Percentiles rank a stretch among this genome's conserved stretches.
These are phyloP conservation scores for Salinomyces thailandicus DNA, from an alignment of 2,329 filamentous ascomycete species.

Conservation along the genomic window DNA sequence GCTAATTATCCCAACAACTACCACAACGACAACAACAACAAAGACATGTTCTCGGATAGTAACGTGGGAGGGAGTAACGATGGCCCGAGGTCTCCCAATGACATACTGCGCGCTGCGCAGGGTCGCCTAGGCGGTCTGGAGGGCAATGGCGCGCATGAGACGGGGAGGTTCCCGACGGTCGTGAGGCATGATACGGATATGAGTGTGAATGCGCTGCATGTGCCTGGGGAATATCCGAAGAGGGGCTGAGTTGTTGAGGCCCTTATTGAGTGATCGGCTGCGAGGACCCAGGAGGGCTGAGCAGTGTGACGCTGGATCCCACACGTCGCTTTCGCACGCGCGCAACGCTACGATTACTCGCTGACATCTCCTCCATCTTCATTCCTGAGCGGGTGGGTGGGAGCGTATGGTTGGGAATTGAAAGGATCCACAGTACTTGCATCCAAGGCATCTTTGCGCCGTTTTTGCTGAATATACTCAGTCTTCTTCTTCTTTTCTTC, in stretches of 20 bases:
- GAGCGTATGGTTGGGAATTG: no score
- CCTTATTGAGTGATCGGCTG: no score
- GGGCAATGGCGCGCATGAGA: slow-evolving; percentile 24
- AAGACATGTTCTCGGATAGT: neutral
- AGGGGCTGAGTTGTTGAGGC: neutral
- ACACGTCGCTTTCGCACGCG: no score
- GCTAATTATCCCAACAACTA: neutral
- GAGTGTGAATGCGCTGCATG: slow-evolving; percentile 53
- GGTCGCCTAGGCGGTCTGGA: slow-evolving; percentile 22
- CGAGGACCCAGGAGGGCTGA: no score
- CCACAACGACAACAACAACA: neutral
- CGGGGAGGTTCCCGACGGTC: slow-evolving; percentile 39
- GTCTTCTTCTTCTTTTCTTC: no score
- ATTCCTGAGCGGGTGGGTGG: no score
- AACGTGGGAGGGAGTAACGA: neutral
- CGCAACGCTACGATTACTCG: no score
- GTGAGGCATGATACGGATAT: slow-evolving; percentile 37
- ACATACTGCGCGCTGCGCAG: neutral
- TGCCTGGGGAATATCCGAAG: slow-evolving; percentile 51
- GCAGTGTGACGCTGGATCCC: no score
- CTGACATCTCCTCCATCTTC: no score
- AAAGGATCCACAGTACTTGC: no score
- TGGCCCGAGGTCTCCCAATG: neutral
- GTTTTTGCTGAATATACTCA: no score
- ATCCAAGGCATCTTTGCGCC: no score